Conservation (phyloP, 768 basidiomycete genomes). For the Amanita inopinata region DNA sequence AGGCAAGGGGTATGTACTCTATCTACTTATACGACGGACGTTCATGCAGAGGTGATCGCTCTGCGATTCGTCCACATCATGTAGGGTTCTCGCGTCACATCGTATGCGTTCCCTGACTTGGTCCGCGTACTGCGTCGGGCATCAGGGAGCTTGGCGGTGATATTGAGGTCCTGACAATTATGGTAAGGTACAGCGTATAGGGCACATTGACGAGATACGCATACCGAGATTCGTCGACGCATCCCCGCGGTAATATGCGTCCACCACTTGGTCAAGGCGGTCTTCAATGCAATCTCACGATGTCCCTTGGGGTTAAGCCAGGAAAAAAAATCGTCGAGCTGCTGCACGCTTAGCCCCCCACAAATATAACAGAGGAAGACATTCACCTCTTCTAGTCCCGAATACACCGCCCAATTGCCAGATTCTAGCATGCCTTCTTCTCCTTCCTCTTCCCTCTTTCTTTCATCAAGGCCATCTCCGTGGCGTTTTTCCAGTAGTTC, state of each 20-base stretch:
- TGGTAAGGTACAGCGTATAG: slow-evolving; percentile 13
- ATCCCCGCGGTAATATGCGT: slow-evolving; percentile 73
- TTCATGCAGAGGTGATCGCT: slow-evolving; percentile 39
- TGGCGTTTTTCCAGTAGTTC: slow-evolving; percentile 57
- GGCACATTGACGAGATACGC: slow-evolving; percentile 20
- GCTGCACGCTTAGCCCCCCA: no score
- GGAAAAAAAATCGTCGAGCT: slow-evolving; percentile 76
- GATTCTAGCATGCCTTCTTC: slow-evolving; percentile 59
- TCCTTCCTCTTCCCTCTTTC: slow-evolving; percentile 74
- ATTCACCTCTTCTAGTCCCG: slow-evolving; percentile 78
- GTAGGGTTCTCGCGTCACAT: slow-evolving; percentile 71
- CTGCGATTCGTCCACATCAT: slow-evolving; percentile 84
- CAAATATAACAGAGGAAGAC: neutral
- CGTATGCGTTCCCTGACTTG: slow-evolving; percentile 46
- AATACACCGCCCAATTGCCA: slow-evolving; percentile 89
- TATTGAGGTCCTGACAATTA: slow-evolving; percentile 50
- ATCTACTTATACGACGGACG: neutral
- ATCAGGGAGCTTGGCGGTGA: slow-evolving; percentile 63
- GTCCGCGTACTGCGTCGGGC: slow-evolving; percentile 71
- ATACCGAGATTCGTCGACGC: slow-evolving; percentile 62
- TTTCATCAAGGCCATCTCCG: slow-evolving; percentile 45
- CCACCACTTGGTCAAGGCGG: slow-evolving; percentile 75
- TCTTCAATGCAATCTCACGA: slow-evolving; percentile 76
- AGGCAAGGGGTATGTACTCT: neutral
- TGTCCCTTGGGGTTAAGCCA: slow-evolving; percentile 93